These are phyloP conservation scores for Chaetomiaceae sp. DNA, from an alignment of 2,329 filamentous ascomycete genomes.

Conservation along the genomic window DNA sequence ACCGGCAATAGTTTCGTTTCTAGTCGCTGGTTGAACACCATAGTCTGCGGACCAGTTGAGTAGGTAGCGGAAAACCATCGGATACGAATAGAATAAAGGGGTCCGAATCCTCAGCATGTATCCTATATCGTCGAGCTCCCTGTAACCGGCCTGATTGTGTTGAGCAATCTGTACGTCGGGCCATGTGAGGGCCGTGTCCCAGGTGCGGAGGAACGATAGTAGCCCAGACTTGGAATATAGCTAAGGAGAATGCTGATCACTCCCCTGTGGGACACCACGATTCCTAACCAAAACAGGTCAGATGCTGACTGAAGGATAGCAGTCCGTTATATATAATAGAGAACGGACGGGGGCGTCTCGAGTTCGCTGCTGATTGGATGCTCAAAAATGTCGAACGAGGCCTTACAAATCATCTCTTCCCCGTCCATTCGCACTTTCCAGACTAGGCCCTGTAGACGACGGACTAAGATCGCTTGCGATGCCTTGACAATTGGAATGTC, in stretches of 20 bases:
- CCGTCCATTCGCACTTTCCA: not conserved
- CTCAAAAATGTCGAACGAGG: not conserved
- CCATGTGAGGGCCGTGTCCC: constrained; percentile 54
- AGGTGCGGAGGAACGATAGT: constrained; percentile 54
- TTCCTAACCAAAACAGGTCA: not conserved
- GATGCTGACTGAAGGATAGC: no score
- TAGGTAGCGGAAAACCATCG: no score
- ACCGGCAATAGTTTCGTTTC: no score
- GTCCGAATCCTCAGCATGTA: constrained; percentile 46
- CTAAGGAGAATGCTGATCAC: not conserved
- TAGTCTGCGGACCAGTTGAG: no score
- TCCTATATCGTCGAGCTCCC: constrained; percentile 55
- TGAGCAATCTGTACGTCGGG: constrained; percentile 54
- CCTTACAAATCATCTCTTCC: not conserved
- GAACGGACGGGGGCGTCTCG: no score
- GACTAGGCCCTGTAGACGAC: not conserved
- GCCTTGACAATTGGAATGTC: not conserved
- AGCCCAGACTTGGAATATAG: constrained; percentile 29
- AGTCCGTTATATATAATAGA: no score
- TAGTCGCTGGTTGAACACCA: no score
- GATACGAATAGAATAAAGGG: no score
- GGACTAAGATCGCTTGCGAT: not conserved
- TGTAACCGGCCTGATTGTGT: constrained; percentile 57
- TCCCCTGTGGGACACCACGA: not conserved
- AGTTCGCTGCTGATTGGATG: not conserved